Evolutionary conservation across 1,139 yeast species (phyloP).

Genomic region (Lodderomyces beijingensis): DNA sequence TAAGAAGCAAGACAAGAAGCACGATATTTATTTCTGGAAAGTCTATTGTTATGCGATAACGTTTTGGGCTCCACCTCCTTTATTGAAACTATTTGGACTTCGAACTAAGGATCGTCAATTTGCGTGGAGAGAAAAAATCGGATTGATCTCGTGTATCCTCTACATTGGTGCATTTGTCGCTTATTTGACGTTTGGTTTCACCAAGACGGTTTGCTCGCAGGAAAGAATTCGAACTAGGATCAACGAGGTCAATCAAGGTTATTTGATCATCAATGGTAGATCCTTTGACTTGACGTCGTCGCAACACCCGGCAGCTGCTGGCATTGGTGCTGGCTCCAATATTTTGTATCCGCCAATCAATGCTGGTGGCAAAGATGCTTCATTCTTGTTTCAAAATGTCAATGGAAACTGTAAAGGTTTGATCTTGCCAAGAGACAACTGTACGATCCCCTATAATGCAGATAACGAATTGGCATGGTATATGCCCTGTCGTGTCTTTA

Average conservation of each 20-base stretch:
- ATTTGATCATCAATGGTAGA: slow-evolving; percentile 74
- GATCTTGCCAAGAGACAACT: slow-evolving; percentile 66
- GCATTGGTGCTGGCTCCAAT: slow-evolving; percentile 63
- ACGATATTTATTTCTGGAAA: slow-evolving; percentile 65
- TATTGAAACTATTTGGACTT: slow-evolving; percentile 72
- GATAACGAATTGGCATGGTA: slow-evolving; percentile 83
- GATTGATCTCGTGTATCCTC: slow-evolving; percentile 69
- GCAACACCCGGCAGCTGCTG: slow-evolving; percentile 77
- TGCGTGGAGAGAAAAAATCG: slow-evolving; percentile 98
- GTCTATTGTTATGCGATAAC: slow-evolving; percentile 76
- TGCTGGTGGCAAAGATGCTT: slow-evolving; percentile 89
- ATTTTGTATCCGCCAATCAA: slow-evolving; percentile 77
- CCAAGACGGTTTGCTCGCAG: slow-evolving; percentile 72
- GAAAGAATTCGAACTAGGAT: slow-evolving; percentile 50
- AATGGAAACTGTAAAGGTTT: slow-evolving; percentile 88
- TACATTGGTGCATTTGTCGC: slow-evolving; percentile 78
- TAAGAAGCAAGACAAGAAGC: slow-evolving; percentile 15
- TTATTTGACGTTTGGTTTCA: slow-evolving; percentile 86
- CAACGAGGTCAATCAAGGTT: slow-evolving; percentile 55
- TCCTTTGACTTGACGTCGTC: slow-evolving; percentile 70
- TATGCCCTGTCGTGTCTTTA: slow-evolving; percentile 80
- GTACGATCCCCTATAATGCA: slow-evolving; percentile 63
- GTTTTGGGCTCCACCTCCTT: slow-evolving; percentile 86
- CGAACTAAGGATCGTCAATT: slow-evolving; percentile 74
- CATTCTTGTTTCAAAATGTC: slow-evolving; percentile 89